Conservation (phyloP, 106 monocot genomes). For the Acanthochlamys bracteata region DNA sequence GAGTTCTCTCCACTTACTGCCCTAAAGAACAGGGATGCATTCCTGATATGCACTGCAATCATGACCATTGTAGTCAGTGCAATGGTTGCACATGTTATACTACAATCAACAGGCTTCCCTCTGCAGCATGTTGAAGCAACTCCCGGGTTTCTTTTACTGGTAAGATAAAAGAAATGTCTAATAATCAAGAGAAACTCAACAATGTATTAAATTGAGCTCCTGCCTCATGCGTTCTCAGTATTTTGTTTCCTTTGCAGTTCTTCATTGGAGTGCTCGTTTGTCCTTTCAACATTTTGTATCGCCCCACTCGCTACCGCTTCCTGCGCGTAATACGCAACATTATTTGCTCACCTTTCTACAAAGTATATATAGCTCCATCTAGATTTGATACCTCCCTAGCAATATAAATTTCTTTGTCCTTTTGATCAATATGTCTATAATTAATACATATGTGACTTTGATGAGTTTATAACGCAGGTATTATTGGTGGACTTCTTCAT, state of each 20-base stretch:
- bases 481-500: conserved; percentile 97
- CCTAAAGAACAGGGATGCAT: conserved; percentile 83
- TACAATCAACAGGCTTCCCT: conserved; percentile 29
- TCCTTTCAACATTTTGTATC: conserved; percentile 84
- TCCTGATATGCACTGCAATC: conserved; percentile 71
- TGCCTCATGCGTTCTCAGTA: background rate
- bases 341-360: conserved; percentile 77
- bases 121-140: conserved; percentile 32
- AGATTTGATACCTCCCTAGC: background rate
- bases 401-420: too few species aligned
- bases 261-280: conserved; percentile 47
- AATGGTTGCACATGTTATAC: conserved; percentile 66
- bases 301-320: conserved; percentile 72
- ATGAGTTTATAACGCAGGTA: conserved; percentile 46
- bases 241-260: conserved; percentile 31
- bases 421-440: too few species aligned
- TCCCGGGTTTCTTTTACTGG: conserved; percentile 58
- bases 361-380: conserved; percentile 27
- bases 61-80: conserved; percentile 76
- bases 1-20: conserved; percentile 71
- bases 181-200: too few species aligned
- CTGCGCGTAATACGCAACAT: conserved; percentile 84
- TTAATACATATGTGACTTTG: too few species aligned
- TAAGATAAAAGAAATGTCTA: too few species aligned
- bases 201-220: too few species aligned